Base-by-base conservation (phyloP, 2,329 filamentous ascomycete species). In the Epichloe hybrida region DNA sequence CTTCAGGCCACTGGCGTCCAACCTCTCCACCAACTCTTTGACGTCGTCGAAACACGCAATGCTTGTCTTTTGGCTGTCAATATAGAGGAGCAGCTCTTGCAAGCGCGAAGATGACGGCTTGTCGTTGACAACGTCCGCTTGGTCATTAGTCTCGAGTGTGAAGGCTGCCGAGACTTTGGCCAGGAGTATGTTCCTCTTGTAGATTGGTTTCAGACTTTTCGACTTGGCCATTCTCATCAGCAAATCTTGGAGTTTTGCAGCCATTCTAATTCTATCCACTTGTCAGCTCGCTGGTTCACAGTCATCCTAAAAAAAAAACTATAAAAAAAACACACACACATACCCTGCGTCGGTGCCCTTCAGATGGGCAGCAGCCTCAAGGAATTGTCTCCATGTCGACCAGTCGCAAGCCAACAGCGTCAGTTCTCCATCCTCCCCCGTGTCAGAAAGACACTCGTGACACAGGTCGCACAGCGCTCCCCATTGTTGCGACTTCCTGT, bases 11-110 rank as follows among this genome's bases (percentile, higher is more conserved):
- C 63, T 56, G 2, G 67, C 61, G 1, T 60, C 64, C 0, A 80
- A 65, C 20, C 62, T 59, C 40, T 72, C 67, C 3, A 73, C 61
- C 50, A 72, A 75, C 1, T 55, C 54, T 53, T 70, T 75, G 40
- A 76, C 56, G 46, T 76, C 74, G 36, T 71, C 68, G 50, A 78
- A 77, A 50, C 66, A 73, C 6, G 66, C 64, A 4, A 64, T 59
- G n/a, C 62, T 67, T 0, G 54, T 54, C n/a, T 59, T 62, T 49
- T 71, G 64, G 36, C 64, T 60, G 2, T 64, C 54, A 20, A 73
- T 58, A 43, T 70, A 69, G 12, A 60, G 57, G 12, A 66, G 51
- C 11, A 75, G 53, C 35, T 67, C 65, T 15, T 52, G 56, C 5
- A 69, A 49, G 12, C 67, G 60, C 12, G 64, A 48, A 1, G 67